phyloP scores from a whole-genome alignment of 23 red algal genomes.

The Porphyridium purpureum region DNA sequence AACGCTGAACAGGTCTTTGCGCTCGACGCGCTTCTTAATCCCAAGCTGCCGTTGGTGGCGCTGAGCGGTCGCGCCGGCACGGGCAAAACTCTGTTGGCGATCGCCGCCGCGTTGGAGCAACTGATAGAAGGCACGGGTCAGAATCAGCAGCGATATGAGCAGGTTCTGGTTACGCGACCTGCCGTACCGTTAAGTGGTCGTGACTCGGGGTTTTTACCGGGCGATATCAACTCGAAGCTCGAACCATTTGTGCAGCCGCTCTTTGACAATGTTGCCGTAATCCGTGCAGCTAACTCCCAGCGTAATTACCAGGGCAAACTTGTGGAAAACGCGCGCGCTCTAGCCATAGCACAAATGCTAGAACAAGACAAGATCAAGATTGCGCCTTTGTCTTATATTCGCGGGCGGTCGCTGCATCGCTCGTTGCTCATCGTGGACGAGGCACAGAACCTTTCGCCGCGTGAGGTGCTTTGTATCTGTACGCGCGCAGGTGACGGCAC shows the following conservation, averaged over 20 bases:
- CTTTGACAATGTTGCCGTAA: conserved; percentile 27
- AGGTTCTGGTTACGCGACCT: conserved; percentile 22
- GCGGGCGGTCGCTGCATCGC: conserved; percentile 13
- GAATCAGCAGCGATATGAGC: conserved; percentile 5
- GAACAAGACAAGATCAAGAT: conserved; percentile 14
- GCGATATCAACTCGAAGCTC: conserved; percentile 19
- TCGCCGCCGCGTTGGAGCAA: conserved; percentile 28
- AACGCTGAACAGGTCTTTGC: conserved; percentile 34
- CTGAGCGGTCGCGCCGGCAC: conserved; percentile 20
- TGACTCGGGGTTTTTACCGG: conserved; percentile 26
- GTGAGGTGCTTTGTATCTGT: conserved; percentile 18
- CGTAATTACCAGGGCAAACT: conserved; percentile 11
- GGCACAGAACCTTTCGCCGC: conserved; percentile 32
- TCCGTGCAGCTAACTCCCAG: conserved; percentile 9
- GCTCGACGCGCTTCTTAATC: conserved; percentile 12
- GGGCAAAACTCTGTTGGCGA: conserved; percentile 20
- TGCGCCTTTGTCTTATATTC: conserved; percentile 19
- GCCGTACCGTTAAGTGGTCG: conserved; percentile 21
- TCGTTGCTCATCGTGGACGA: conserved; percentile 35
- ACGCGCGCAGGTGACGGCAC: conserved; percentile 38
- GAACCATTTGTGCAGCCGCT: conserved; percentile 38
- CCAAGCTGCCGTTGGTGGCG: conserved; percentile 18
- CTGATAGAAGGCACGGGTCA: neutral
- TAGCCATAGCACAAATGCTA: conserved; percentile 12
- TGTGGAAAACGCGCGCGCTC: conserved; percentile 1